Evolutionary conservation across 305 asterid genomes (phyloP).

Genomic region (Fraxinus baroniana): DNA sequence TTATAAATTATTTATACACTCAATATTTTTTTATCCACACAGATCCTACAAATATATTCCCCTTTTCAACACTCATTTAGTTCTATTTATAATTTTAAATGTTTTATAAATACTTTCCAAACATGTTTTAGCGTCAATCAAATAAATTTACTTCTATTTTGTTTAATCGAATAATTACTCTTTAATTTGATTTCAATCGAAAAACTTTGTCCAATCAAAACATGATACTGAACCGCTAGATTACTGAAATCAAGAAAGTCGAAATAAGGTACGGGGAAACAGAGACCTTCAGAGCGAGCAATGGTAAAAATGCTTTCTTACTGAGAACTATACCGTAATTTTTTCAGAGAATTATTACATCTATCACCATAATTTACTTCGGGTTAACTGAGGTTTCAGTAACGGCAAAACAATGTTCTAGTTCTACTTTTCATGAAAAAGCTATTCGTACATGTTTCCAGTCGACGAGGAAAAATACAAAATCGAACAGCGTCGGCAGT

Average conservation of each 20-base stretch:
- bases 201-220: no score
- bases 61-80: no score
- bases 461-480: neutral
- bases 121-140: no score
- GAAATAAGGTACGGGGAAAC: neutral
- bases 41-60: no score
- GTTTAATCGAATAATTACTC: no score
- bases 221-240: neutral
- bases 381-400: neutral
- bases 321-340: neutral
- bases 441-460: neutral
- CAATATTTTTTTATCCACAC: no score
- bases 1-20: no score
- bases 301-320: neutral
- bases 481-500: neutral
- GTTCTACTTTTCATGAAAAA: neutral
- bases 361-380: neutral
- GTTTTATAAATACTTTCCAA: no score
- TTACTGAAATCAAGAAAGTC: neutral
- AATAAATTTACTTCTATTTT: no score
- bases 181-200: no score
- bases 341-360: neutral
- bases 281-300: neutral
- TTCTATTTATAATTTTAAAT: no score
- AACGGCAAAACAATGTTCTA: neutral